Conservation (phyloP, 2,329 filamentous ascomycete genomes). For the Apiospora marii region DNA sequence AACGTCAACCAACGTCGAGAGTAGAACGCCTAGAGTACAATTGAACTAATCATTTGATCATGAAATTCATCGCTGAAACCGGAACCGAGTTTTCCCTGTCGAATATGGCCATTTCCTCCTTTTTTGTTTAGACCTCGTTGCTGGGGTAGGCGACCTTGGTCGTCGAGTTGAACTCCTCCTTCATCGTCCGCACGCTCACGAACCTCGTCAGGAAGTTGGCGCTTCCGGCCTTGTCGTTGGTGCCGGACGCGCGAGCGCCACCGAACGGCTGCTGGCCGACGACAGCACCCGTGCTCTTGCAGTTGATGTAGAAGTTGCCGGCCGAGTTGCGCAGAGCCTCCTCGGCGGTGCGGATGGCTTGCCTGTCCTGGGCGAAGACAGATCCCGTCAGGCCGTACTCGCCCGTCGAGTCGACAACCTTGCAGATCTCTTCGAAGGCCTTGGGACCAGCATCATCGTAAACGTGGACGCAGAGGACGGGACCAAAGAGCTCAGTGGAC, state of each 20-base stretch:
- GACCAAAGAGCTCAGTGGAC: conserved; percentile 83
- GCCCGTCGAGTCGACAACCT: conserved; percentile 73
- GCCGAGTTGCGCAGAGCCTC: conserved; percentile 75
- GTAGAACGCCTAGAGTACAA: conserved; percentile 3
- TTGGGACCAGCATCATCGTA: conserved; percentile 72
- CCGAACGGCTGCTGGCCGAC: conserved; percentile 79
- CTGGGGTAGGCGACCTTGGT: conserved; percentile 73
- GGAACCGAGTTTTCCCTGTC: not conserved
- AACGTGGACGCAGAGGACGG: conserved; percentile 76
- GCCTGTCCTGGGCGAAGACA: conserved; percentile 75
- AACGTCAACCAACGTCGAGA: not conserved
- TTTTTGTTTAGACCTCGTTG: conserved; percentile 63
- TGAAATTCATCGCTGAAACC: conserved; percentile 11
- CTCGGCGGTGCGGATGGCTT: conserved; percentile 72
- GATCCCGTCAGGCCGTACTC: conserved; percentile 83
- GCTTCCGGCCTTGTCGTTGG: conserved; percentile 78
- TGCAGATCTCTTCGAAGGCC: conserved; percentile 66
- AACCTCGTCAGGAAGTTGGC: conserved; percentile 70
- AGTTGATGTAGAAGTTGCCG: conserved; percentile 88
- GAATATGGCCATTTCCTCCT: not conserved
- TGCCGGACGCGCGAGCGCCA: conserved; percentile 72
- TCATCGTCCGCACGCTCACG: conserved; percentile 72
- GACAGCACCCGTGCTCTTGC: conserved; percentile 79
- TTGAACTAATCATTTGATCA: not conserved
- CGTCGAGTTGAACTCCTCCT: conserved; percentile 77